These are phyloP conservation scores for Aspergillus melleus DNA, from an alignment of 2,329 filamentous ascomycete genomes.

Conservation along the genomic window DNA sequence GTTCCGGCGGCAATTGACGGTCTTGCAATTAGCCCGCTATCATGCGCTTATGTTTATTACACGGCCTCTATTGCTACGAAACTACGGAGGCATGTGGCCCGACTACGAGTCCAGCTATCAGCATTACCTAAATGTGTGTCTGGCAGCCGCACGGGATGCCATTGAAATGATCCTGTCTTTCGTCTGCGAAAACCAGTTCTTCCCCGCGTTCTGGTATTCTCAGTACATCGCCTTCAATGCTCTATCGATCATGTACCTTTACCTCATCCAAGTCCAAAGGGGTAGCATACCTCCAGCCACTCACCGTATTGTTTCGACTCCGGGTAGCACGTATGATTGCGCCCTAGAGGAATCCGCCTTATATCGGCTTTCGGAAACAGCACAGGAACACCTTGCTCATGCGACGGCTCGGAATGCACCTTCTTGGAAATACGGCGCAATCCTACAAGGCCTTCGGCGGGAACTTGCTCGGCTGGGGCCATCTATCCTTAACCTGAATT, in stretches of 20 bases:
- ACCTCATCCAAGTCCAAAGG: constrained; percentile 21
- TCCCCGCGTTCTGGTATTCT: constrained; percentile 26
- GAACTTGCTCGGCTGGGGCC: constrained; percentile 14
- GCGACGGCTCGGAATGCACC: constrained; percentile 21
- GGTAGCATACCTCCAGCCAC: constrained; percentile 14
- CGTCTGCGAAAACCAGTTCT: constrained; percentile 21
- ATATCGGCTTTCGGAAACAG: constrained; percentile 17
- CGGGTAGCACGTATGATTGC: not conserved
- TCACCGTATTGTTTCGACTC: not conserved
- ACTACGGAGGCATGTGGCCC: constrained; percentile 20
- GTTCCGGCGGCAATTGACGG: constrained; percentile 22
- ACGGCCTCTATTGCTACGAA: constrained; percentile 18
- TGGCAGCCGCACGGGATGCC: constrained; percentile 18
- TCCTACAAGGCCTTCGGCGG: constrained; percentile 19
- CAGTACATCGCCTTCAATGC: constrained; percentile 28
- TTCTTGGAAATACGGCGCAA: constrained; percentile 21
- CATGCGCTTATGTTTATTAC: constrained; percentile 25
- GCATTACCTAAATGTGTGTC: constrained; percentile 15
- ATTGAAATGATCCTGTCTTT: constrained; percentile 22
- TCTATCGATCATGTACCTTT: constrained; percentile 23
- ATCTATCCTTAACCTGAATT: no score
- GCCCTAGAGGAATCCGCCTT: constrained; percentile 14
- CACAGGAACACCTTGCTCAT: constrained; percentile 18
- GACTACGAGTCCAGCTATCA: constrained; percentile 14
- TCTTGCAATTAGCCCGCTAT: constrained; percentile 21